Conservation (phyloP, 1,139 yeast species). For the Protomyces pachydermus region DNA sequence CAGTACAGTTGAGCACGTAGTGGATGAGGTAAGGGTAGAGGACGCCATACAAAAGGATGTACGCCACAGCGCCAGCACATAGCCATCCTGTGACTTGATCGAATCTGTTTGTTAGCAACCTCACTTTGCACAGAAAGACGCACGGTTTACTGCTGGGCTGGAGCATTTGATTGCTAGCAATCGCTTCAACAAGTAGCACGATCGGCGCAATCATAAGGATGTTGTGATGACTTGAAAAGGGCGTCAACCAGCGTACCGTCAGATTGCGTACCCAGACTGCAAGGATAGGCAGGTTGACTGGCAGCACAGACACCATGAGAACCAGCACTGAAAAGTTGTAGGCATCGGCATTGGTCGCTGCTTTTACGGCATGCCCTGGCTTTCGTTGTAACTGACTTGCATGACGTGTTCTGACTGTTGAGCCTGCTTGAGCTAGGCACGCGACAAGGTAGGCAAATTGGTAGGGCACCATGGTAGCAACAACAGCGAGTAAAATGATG, state of each 20-base stretch:
- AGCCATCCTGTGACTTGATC: no score
- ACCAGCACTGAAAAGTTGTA: constrained; percentile 36
- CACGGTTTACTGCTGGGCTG: constrained; percentile 33
- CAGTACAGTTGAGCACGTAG: constrained; percentile 37
- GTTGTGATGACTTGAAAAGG: constrained; percentile 37
- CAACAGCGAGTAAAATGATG: constrained; percentile 43
- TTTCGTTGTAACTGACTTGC: background rate
- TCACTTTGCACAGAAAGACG: background rate
- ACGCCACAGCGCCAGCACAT: constrained; percentile 34
- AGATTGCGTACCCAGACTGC: constrained; percentile 41
- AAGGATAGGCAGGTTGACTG: constrained; percentile 38
- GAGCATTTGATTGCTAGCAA: constrained; percentile 36
- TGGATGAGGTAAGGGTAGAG: constrained; percentile 40
- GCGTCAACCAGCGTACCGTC: constrained; percentile 36
- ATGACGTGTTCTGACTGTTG: constrained; percentile 30
- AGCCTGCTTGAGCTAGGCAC: constrained; percentile 44
- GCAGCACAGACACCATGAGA: constrained; percentile 38
- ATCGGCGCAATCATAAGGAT: constrained; percentile 39
- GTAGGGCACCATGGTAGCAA: constrained; percentile 65
- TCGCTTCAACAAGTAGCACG: constrained; percentile 36
- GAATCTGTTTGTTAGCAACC: constrained; percentile 6
- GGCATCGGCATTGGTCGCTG: constrained; percentile 31
- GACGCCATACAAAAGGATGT: constrained; percentile 38
- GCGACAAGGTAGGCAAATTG: constrained; percentile 68
- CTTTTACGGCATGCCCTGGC: background rate